Percentiles rank a stretch among this genome's conserved stretches.
phyloP scores from a whole-genome alignment of 1,284 basidiomycete genomes.

The Fomes fomentarius region DNA sequence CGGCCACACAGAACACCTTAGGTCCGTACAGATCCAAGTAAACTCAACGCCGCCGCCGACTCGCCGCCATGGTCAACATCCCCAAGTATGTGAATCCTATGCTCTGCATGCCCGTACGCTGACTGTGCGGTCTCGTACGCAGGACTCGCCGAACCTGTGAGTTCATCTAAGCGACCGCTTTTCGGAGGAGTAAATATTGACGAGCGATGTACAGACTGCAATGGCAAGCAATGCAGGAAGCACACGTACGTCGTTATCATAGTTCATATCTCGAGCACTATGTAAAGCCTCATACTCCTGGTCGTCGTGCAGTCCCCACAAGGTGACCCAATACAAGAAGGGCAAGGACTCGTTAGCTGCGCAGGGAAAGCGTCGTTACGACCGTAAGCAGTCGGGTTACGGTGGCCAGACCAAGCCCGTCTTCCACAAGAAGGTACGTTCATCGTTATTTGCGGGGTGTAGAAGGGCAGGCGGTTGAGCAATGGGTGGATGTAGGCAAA shows the following conservation, averaged over 20 bases:
- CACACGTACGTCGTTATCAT: slow-evolving; percentile 77
- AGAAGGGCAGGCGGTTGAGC: slow-evolving; percentile 59
- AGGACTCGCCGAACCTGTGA: slow-evolving; percentile 87
- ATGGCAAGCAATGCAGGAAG: slow-evolving; percentile 98
- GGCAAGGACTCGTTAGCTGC: slow-evolving; percentile 96
- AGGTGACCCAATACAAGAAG: slow-evolving; percentile 99
- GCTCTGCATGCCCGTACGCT: slow-evolving; percentile 19
- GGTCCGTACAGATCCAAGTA: slow-evolving; percentile 28
- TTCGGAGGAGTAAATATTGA: slow-evolving; percentile 19
- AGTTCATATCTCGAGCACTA: not conserved
- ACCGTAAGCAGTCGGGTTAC: slow-evolving; percentile 98
- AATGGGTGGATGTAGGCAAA: slow-evolving; percentile 61
- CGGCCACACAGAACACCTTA: slow-evolving; percentile 23
- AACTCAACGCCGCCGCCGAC: slow-evolving; percentile 33
- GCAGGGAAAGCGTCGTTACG: slow-evolving; percentile 99
- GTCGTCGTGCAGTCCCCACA: slow-evolving; percentile 73
- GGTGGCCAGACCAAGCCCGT: slow-evolving; percentile 99
- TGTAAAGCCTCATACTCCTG: not conserved
- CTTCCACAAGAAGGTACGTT: slow-evolving; percentile 97
- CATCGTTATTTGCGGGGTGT: not conserved
- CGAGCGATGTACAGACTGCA: slow-evolving; percentile 73
- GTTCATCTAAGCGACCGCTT: slow-evolving; percentile 31
- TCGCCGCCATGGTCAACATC: slow-evolving; percentile 84
- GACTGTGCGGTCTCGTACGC: slow-evolving; percentile 21
- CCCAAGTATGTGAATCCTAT: slow-evolving; percentile 68